Percentiles rank a stretch among this genome's conserved stretches.
Evolutionary conservation across 306 rosid species (phyloP).

Genomic region (Castanospermum australe): DNA sequence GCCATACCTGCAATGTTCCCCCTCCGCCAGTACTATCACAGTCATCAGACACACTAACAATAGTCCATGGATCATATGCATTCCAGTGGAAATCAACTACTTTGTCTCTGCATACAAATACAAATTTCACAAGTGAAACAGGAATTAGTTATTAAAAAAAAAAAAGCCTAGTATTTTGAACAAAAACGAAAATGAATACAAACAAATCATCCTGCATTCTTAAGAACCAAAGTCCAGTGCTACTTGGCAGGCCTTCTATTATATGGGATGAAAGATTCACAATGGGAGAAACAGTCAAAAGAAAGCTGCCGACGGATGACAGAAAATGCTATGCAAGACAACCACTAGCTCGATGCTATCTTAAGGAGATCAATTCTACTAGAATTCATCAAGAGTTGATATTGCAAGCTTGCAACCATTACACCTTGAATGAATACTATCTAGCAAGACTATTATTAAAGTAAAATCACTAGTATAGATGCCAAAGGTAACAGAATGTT

Average conservation of each 20-base stretch:
- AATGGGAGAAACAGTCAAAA: neutral
- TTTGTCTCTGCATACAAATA: slow-evolving; percentile 44
- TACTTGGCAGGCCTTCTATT: neutral
- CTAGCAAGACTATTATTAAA: neutral
- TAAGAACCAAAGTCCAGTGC: neutral
- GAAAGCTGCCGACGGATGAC: neutral
- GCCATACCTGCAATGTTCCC: slow-evolving; percentile 89
- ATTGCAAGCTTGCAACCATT: neutral
- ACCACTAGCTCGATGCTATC: neutral
- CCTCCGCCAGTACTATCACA: slow-evolving; percentile 98
- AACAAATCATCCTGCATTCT: neutral
- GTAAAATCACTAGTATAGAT: neutral
- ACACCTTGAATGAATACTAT: neutral
- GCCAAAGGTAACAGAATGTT: neutral
- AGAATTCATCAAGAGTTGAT: neutral
- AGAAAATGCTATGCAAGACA: neutral
- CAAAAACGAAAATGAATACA: neutral
- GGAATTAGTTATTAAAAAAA: neutral
- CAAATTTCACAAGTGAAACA: neutral
- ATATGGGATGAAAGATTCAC: neutral
- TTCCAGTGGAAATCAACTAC: slow-evolving; percentile 62
- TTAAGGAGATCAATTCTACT: neutral
- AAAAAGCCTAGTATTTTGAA: neutral
- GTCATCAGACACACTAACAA: slow-evolving; percentile 98
- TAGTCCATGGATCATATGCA: slow-evolving; percentile 86